Percentiles rank a stretch among this genome's conserved stretches.
These are phyloP conservation scores for Pinus taeda DNA, from an alignment of 75 land plant species.

Conservation along the genomic window DNA sequence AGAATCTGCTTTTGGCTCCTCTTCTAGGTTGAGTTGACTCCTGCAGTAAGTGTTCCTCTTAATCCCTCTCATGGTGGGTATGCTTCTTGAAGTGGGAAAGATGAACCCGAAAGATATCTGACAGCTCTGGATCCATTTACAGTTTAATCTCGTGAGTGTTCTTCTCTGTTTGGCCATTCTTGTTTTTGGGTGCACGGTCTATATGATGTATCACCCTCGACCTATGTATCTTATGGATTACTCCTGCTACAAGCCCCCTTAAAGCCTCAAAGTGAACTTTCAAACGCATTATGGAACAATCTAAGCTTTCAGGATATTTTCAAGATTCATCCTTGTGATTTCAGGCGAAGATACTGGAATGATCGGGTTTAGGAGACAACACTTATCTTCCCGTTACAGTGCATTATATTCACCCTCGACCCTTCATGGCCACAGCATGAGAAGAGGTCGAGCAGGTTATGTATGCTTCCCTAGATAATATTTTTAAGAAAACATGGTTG, in stretches of 20 bases:
- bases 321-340: constrained; percentile 15
- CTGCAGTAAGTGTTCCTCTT: no score
- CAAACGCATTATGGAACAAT: constrained; percentile 23
- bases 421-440: constrained; percentile 31
- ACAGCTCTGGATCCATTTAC: constrained; percentile 26
- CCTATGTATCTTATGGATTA: constrained; percentile 33
- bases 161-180: no score
- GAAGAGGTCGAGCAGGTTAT: constrained; percentile 39
- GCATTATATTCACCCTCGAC: constrained; percentile 12
- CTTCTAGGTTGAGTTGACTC: no score
- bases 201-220: constrained; percentile 19
- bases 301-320: constrained; percentile 11
- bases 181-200: constrained; percentile 51
- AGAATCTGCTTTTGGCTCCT: no score
- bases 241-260: constrained; percentile 36
- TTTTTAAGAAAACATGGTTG: constrained; percentile 26
- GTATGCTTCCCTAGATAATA: constrained; percentile 45
- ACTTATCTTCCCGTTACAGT: constrained; percentile 35
- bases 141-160: no score
- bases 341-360: no score
- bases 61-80: no score
- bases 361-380: constrained; percentile 37
- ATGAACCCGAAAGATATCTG: background rate
- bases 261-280: constrained; percentile 17
- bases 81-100: background rate